Evolutionary conservation across 2,329 filamentous ascomycete genomes (phyloP), one percentile per base, ranked within the genome.

Genomic region (Penicillium freii): DNA sequence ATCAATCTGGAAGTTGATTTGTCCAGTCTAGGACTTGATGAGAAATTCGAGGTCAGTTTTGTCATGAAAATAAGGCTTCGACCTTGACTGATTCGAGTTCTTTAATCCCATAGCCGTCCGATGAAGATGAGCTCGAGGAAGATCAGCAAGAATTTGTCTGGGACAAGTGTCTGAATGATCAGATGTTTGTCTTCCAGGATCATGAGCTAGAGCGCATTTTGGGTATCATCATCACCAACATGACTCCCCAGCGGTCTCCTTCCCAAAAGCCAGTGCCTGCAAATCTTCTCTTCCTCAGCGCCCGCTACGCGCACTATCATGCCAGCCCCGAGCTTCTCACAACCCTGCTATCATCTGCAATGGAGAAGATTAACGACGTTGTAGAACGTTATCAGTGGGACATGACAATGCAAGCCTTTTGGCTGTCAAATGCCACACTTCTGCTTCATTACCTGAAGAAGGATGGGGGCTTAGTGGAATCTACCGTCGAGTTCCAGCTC

Each of bases 131-230:
- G 53, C 83, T 92, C 21, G 89, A 91, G 65, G 91, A 95, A 68
- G 92, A 97, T 57, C 86, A 87, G 56, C 92, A 95, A 69, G 94
- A 97, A 62, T 99, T 99, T 69, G 89, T 97, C 59, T 99, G 94
- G 94, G 89, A 89, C 62, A 84, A 90, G 66, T 99, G 94, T 74
- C 81, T 96, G 48, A 91, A 97, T 71, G 94, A 99, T 72, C 94
- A 99, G 73, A 99, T 99, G 94, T 99, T 99, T 72, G 94, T 99
- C 38, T 99, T 99, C 73, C 94, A 99, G 73, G 93, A 97, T 66
- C 88, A 86, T 71, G 93, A 99, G 71, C 83, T 99, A 51, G 89
- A 93, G 57, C 87, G 88, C 57, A 97, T 99, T 68, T 83, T 99
- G 64, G 90, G 96, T 71, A 94, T 97, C 54, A 87, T 97, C 71